Evolutionary conservation across 1,284 basidiomycete species (phyloP).

Genomic region (Austroboletus olivaceoglutinosus): DNA sequence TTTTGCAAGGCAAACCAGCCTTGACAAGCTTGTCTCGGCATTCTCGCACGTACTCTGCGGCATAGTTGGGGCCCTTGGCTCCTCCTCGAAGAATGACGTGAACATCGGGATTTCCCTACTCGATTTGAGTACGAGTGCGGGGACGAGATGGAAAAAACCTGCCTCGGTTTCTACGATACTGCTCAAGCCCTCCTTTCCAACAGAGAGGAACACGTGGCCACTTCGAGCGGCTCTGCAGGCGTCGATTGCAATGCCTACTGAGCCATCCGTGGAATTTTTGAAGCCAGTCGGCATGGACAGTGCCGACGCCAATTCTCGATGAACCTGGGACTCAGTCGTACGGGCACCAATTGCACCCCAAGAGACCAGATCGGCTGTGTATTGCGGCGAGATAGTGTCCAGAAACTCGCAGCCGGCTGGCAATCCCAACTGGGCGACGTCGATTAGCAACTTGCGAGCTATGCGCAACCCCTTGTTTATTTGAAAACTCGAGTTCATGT

Average conservation of each 20-base stretch:
- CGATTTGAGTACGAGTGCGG: constrained; percentile 5
- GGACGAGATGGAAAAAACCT: constrained; percentile 15
- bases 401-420: constrained; percentile 89
- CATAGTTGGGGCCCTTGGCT: constrained; percentile 82
- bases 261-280: constrained; percentile 76
- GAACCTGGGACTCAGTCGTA: constrained; percentile 96
- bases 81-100: constrained; percentile 91
- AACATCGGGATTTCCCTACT: constrained; percentile 84
- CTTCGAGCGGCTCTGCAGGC: constrained; percentile 85
- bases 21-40: constrained; percentile 76
- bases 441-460: constrained; percentile 85
- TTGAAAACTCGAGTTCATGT: constrained; percentile 83
- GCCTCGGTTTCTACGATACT: constrained; percentile 89
- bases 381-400: constrained; percentile 89
- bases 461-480: constrained; percentile 97
- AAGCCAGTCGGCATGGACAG: constrained; percentile 89
- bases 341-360: constrained; percentile 98
- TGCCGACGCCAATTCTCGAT: constrained; percentile 83
- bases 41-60: constrained; percentile 74
- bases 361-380: constrained; percentile 92
- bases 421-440: constrained; percentile 82
- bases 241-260: constrained; percentile 83
- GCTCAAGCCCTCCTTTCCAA: constrained; percentile 89
- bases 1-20: constrained; percentile 74
- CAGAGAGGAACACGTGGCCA: constrained; percentile 90